phyloP scores from a whole-genome alignment of 805 yeast genomes.

The Myxozyma geophila region DNA sequence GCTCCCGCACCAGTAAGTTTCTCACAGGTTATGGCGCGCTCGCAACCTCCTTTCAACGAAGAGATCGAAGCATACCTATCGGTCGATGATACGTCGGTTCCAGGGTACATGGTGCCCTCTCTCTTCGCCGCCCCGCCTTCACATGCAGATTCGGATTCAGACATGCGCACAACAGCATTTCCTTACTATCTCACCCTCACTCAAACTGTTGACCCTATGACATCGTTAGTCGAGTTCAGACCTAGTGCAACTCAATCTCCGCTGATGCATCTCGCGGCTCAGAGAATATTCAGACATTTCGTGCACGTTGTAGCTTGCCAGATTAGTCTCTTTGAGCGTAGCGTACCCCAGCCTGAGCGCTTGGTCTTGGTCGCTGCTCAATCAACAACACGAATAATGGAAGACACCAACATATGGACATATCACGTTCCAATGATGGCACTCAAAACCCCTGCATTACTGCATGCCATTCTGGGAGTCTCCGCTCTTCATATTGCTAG shows the following conservation, averaged over 20 bases:
- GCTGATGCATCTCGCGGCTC: conserved; percentile 23
- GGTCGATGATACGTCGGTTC: conserved; percentile 15
- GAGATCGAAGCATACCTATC: conserved; percentile 16
- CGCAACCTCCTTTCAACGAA: not conserved
- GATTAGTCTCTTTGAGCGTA: conserved; percentile 23
- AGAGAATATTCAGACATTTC: conserved; percentile 23
- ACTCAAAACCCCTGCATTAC: conserved; percentile 18
- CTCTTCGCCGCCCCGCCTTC: conserved; percentile 19
- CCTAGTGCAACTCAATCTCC: conserved; percentile 24
- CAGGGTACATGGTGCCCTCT: conserved; percentile 17
- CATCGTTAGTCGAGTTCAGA: conserved; percentile 8
- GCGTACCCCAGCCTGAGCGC: conserved; percentile 19
- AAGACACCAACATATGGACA: conserved; percentile 26
- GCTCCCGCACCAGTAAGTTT: conserved; percentile 1
- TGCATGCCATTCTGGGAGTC: conserved; percentile 27
- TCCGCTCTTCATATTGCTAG: conserved; percentile 26
- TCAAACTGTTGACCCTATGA: not conserved
- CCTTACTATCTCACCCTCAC: conserved; percentile 12
- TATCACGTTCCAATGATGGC: conserved; percentile 32
- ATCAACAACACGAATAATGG: not conserved
- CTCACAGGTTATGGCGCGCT: not conserved
- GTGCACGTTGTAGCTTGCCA: conserved; percentile 28
- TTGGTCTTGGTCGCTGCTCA: conserved; percentile 12
- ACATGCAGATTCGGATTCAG: conserved; percentile 4
- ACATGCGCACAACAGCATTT: conserved; percentile 7